Base-by-base conservation (phyloP, 129 eudicot species). In the Rutidosis leptorrhynchoides region DNA sequence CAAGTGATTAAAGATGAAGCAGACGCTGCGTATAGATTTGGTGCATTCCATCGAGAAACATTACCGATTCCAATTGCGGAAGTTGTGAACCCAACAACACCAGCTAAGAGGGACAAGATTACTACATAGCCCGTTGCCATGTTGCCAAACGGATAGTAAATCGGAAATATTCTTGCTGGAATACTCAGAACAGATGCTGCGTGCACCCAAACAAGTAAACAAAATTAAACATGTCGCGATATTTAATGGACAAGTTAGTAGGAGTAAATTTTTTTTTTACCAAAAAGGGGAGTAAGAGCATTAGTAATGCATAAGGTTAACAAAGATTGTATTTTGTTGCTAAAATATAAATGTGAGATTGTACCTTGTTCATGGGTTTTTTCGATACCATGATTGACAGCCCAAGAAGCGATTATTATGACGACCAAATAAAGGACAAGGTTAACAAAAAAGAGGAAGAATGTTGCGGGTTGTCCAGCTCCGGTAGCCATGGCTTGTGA, bases 321-420 rank as follows among this genome's bases (percentile, higher is more conserved):
- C 54, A 64, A 0, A 24, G 2, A 42, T 64, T 37, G 45, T 0
- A 37, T 11, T 2, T 15, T 1, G 1, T 5, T 67, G 63, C n/a
- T n/a, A n/a, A n/a, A n/a, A n/a, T 28, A 37, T n/a, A 22, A 12
- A 33, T 1, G 51, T 15, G n/a, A 30, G 64, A 52, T 37, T 32
- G 20, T 83, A 89, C 98, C 98, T 72, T 80, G 57, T 69, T 76
- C 77, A 43, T 35, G 92, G 2, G 96, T 28, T 60, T 52, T 67
- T 72, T 85, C 90, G 23, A 93, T 83, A 2, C 83, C 99, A 22
- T 93, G 99, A 71, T 93, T 93, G n/a, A 82, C 80, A 12, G 93
- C 90, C 99, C 99, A 88, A 2, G 81, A 67, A 33, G 98, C 86
- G 4, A 89, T 79, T 25, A 74, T 30, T 10, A 46, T 67, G 67